Evolutionary conservation across 768 basidiomycete species (phyloP), one percentile per base, ranked within the genome.

Genomic region (Amanita muscaria): DNA sequence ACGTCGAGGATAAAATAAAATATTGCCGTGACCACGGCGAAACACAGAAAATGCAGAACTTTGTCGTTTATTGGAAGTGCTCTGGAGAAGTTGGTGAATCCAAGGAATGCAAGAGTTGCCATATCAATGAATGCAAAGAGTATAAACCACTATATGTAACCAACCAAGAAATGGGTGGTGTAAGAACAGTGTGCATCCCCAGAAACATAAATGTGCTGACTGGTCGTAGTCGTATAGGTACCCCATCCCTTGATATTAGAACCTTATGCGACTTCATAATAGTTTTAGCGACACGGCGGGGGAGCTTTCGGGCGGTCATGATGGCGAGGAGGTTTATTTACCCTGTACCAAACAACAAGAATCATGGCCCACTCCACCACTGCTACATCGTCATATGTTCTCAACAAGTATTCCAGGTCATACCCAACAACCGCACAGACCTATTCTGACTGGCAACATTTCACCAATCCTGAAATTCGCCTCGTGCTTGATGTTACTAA

Each of bases 1-100:
- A 88, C 80, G 54, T 91, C 88, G 25, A 88, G 73, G 37, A 90
- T 86, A 56, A 89, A 90, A 62, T 88, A 91, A 61, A 90, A 90
- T 5, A 89, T 76, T 3, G 64, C 79, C 0, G 87, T 91, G 1
- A 87, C 85, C 19, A 85, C 49, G 43, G 69, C 68, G 47, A 91
- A 83, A 59, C 85, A 88, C 9, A 84, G 52, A 56, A 91, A 87
- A 55, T 85, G 88, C 21, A 88, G 63, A 12, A 89, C 57, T 61
- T 88, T 88, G 73, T 83, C 82, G 56, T 87, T 86, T 14, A 89
- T 56, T 1, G 84, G 85, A 18, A 88, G 56, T 9, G 75, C 62
- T 48, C 69, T 68, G 14, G 79, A 67, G 52, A 83, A 67, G 62
- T 85, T 76, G 32, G 88, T 85, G 61, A 91, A 79, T 10, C 88